Conservation (phyloP, 148 eudicot genomes). For the Persicaria maculosa region DNA sequence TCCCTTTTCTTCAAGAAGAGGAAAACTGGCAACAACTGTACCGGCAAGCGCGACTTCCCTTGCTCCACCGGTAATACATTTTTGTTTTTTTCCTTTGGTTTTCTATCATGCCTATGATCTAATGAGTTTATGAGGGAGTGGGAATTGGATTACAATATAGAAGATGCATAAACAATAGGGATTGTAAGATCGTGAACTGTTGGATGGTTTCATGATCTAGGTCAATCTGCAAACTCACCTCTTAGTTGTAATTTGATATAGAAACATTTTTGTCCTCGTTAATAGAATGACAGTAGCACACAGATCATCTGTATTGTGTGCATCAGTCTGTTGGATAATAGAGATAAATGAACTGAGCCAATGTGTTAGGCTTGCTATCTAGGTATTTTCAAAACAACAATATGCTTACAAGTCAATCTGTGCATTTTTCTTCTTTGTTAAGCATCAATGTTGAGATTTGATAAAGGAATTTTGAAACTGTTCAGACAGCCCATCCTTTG, state of each 20-base stretch:
- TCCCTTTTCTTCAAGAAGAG: constrained; percentile 59
- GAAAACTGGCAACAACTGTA: constrained; percentile 28
- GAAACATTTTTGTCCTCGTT: neutral
- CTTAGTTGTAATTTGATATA: neutral
- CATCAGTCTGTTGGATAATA: neutral
- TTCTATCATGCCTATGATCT: no score
- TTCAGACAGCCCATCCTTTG: constrained; percentile 40
- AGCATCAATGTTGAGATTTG: neutral
- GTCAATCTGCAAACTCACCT: neutral
- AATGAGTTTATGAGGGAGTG: no score
- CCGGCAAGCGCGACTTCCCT: constrained; percentile 40
- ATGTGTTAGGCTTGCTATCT: neutral
- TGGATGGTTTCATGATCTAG: neutral
- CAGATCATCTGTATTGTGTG: neutral
- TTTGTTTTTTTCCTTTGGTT: neutral
- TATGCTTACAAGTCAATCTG: neutral
- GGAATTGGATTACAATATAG: no score
- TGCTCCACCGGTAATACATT: constrained; percentile 46
- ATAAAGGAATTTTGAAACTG: neutral
- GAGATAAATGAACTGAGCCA: neutral
- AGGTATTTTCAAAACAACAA: neutral
- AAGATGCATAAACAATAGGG: no score
- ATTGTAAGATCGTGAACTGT: neutral
- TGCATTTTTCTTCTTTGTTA: neutral
- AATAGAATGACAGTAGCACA: neutral